Conservation (phyloP, 208 protist genomes). For the Trypanosoma scelopori region DNA sequence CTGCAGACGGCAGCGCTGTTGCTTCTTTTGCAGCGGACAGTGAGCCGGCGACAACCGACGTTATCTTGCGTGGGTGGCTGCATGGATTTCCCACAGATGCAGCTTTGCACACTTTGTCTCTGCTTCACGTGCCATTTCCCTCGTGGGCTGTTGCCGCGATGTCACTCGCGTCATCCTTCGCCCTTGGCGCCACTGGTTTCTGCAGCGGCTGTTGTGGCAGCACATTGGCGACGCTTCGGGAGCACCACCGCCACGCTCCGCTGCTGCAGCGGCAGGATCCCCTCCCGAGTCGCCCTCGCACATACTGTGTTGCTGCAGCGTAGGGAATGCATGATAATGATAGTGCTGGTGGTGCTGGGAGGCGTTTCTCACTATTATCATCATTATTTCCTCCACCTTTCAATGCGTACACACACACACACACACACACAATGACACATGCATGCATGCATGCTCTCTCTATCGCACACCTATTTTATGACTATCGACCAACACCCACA, state of each 20-base stretch:
- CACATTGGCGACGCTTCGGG: background rate
- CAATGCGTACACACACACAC: no score
- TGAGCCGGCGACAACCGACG: background rate
- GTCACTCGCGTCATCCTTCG: constrained; percentile 8
- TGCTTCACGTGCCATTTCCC: background rate
- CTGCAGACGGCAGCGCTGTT: background rate
- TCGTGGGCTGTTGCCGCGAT: constrained; percentile 10
- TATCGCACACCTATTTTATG: background rate
- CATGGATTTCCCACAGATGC: constrained; percentile 5
- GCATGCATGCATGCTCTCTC: background rate
- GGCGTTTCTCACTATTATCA: no score
- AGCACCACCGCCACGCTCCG: constrained; percentile 6
- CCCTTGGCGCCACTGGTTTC: background rate
- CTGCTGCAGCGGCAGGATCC: background rate
- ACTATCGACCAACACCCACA: constrained; percentile 6
- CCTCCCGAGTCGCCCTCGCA: background rate
- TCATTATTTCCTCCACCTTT: no score
- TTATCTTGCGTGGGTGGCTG: constrained; percentile 9
- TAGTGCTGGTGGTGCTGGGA: no score
- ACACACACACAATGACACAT: no score
- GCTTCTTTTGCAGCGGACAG: background rate
- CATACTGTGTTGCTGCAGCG: background rate
- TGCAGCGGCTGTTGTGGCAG: background rate
- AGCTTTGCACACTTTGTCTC: background rate
- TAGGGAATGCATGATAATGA: background rate